Evolutionary conservation across 2,329 filamentous ascomycete genomes (phyloP), one percentile per base, ranked within the genome.

Genomic region (Chalara sp.): DNA sequence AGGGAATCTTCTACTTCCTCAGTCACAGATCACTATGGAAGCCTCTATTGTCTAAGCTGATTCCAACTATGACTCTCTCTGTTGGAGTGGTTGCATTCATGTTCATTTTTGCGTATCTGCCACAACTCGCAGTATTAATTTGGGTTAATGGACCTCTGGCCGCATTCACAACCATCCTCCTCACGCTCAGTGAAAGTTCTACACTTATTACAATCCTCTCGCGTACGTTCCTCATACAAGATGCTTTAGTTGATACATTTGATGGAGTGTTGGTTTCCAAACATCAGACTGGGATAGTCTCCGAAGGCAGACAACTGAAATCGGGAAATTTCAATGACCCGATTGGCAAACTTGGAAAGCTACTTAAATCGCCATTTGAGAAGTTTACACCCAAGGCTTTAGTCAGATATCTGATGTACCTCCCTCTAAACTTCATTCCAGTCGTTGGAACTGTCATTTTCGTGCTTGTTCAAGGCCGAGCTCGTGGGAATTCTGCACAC

Each of bases 341-440:
- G 1, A 79, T 83, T 58, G 56, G 55, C 13, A 65, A 76, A 61
- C 67, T 84, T 1, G 80, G 80, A 28, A 80, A 76, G 57, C 69
- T 80, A 6, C 57, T 83, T 49, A 81, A 79, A 66, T 76, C 61
- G 44, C 79, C 80, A 0, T 81, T 84, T 57, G 69, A 74, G 28
- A 74, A 73, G 55, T 80, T 80, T 59, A 76, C 75, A 31, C 74
- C 75, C 31, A 80, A 74, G 61, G 82, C 84, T 6, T 68, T 96
- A 43, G 71, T 96, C 39, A 76, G 88, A 41, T 67, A 65, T 50
- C 33, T 63, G 56, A 80, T 96, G 71, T 93, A 95, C 65, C 75
- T 96, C 41, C 91, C 92, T 8, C 76, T 97, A 54, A 97, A 96
- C 72, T 90, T 96, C 65, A 90, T 97, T 48, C 92, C 92, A 0